Evolutionary conservation across 2,329 filamentous ascomycete genomes (phyloP).

Genomic region (Fusarium sp.): DNA sequence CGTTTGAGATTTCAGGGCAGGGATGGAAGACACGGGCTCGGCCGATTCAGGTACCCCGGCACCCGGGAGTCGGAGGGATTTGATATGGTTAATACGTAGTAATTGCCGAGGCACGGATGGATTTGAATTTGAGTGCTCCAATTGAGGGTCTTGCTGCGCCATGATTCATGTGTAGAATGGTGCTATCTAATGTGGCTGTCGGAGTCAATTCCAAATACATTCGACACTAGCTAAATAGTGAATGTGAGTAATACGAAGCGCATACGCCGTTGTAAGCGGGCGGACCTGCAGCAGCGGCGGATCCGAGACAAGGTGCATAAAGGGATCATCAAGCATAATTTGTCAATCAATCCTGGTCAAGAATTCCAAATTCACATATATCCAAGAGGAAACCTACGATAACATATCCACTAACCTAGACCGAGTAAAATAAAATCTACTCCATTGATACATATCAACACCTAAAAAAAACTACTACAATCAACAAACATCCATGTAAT

Average conservation of each 20-base stretch:
- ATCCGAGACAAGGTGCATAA: not conserved
- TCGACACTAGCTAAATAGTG: not conserved
- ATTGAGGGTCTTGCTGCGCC: not conserved
- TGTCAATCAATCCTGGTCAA: not conserved
- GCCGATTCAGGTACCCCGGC: constrained; percentile 5
- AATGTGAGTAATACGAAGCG: not conserved
- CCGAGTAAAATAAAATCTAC: not conserved
- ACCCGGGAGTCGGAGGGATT: not conserved
- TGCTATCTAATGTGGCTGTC: not conserved
- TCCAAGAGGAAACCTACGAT: not conserved
- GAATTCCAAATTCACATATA: not conserved
- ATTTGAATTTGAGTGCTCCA: not conserved
- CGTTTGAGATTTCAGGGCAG: not conserved
- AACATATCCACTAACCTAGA: not conserved
- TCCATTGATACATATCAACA: too few species aligned
- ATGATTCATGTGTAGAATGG: not conserved
- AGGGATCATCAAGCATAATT: not conserved
- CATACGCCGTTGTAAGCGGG: not conserved
- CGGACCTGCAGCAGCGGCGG: not conserved
- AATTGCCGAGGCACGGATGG: constrained; percentile 4
- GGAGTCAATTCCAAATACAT: not conserved
- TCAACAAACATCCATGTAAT: not conserved
- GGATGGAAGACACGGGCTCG: constrained; percentile 7
- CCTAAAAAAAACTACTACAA: not conserved
- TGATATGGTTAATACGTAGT: not conserved